Percentiles rank a stretch among this genome's conserved stretches.
Conservation (phyloP, 768 basidiomycete genomes). For the Collybia nuda region DNA sequence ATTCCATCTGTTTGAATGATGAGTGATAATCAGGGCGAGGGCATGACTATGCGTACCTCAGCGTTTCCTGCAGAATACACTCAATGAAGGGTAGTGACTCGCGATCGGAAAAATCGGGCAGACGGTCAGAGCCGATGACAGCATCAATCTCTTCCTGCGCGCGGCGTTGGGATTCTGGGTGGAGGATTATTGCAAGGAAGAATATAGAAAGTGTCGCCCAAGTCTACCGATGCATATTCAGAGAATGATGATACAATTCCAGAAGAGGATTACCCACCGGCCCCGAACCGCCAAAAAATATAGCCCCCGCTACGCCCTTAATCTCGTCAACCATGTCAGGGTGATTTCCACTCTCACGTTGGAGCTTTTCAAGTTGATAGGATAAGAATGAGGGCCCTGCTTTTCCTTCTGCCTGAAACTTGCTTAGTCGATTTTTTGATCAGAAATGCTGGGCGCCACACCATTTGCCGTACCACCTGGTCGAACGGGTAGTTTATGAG, state of each 20-base stretch:
- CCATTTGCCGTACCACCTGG: slow-evolving; percentile 30
- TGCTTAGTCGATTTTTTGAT: neutral
- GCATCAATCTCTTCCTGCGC: slow-evolving; percentile 31
- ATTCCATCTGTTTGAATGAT: slow-evolving; percentile 9
- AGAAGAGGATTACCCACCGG: slow-evolving; percentile 27
- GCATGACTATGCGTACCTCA: slow-evolving; percentile 1
- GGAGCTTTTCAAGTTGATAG: slow-evolving; percentile 13
- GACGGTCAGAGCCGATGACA: slow-evolving; percentile 22
- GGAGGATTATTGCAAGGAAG: slow-evolving; percentile 25
- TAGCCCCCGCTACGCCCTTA: slow-evolving; percentile 13
- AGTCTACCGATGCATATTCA: slow-evolving; percentile 13
- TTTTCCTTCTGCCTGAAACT: slow-evolving; percentile 16
- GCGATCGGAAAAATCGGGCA: slow-evolving; percentile 27
- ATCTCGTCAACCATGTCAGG: slow-evolving; percentile 11
- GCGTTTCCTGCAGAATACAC: slow-evolving; percentile 9
- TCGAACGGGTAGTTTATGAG: slow-evolving; percentile 28
- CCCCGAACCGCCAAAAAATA: slow-evolving; percentile 29
- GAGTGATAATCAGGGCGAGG: neutral
- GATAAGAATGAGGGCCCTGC: slow-evolving; percentile 20
- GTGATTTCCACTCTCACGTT: neutral
- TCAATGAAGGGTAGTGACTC: slow-evolving; percentile 24
- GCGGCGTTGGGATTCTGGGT: slow-evolving; percentile 26
- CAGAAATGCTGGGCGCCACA: too few species aligned
- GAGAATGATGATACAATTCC: too few species aligned
- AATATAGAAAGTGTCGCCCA: slow-evolving; percentile 25